A percentile compares a stretch with the other conserved stretches of the same genome.
These are phyloP conservation scores for Chlamydomonas applanata DNA, from an alignment of 139 green algal species.

Conservation along the genomic window DNA sequence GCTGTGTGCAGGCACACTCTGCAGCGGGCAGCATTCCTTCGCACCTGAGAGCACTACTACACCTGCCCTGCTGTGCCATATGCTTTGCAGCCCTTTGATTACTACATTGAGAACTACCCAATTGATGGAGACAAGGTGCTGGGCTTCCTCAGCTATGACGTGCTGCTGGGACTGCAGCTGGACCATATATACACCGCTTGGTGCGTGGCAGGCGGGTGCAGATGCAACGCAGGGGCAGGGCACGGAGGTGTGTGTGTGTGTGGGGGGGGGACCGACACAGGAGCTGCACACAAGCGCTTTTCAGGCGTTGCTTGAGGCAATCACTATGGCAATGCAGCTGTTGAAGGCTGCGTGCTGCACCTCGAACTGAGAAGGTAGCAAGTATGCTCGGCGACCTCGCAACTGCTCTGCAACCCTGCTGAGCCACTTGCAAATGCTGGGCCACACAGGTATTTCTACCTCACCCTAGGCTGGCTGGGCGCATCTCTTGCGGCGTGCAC, in stretches of 20 bases:
- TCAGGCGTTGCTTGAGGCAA: not conserved
- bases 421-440: no score
- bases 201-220: slow-evolving; percentile 12
- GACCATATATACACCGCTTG: slow-evolving; percentile 87
- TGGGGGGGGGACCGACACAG: not conserved
- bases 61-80: no score
- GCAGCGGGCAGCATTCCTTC: no score
- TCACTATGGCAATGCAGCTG: no score
- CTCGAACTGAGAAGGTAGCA: no score
- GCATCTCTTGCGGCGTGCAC: slow-evolving; percentile 92
- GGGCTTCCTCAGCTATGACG: slow-evolving; percentile 73
- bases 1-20: not conserved
- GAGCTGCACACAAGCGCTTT: no score
- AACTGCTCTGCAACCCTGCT: no score
- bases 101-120: slow-evolving; percentile 71
- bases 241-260: no score
- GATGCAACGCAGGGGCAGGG: not conserved
- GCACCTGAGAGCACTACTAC: no score
- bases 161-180: slow-evolving; percentile 69
- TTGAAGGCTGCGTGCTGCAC: no score
- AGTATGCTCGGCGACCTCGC: no score
- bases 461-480: slow-evolving; percentile 74
- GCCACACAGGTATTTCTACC: slow-evolving; percentile 81
- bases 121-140: slow-evolving; percentile 63
- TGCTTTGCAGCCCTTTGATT: slow-evolving; percentile 58